A percentile compares a stretch with the other conserved stretches of the same genome.
Evolutionary conservation across 805 yeast genomes (phyloP).

Genomic region (Saccharomycopsis oosterbeekiorum): DNA sequence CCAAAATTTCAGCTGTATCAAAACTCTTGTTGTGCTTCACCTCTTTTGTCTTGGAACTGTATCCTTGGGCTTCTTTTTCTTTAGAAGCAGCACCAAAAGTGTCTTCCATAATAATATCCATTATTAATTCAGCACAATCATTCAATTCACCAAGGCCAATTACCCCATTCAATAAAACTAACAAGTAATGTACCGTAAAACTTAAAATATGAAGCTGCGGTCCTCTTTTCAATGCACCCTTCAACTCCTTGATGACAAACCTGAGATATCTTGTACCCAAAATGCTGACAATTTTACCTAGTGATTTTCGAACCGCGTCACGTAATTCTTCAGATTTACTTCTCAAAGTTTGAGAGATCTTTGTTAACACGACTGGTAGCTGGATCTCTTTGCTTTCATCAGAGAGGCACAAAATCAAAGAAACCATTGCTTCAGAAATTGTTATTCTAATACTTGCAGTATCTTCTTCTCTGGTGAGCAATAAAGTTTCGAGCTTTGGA

Average conservation of each 20-base stretch:
- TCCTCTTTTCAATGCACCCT: constrained; percentile 72
- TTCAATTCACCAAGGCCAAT: constrained; percentile 68
- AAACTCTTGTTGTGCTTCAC: constrained; percentile 81
- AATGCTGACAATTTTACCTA: constrained; percentile 51
- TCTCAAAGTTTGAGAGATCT: constrained; percentile 80
- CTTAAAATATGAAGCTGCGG: constrained; percentile 91
- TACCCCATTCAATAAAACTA: constrained; percentile 39
- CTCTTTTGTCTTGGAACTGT: constrained; percentile 77
- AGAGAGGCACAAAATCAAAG: constrained; percentile 53
- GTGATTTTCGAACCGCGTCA: constrained; percentile 70
- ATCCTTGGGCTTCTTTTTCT: constrained; percentile 92
- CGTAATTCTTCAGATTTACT: constrained; percentile 80
- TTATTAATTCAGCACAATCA: constrained; percentile 47
- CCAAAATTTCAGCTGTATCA: constrained; percentile 75
- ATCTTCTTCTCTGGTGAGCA: constrained; percentile 65
- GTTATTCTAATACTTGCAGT: constrained; percentile 69
- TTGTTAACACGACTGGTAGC: constrained; percentile 76
- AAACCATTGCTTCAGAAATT: constrained; percentile 68
- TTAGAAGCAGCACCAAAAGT: constrained; percentile 85
- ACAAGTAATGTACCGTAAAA: constrained; percentile 68
- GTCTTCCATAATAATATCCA: constrained; percentile 80
- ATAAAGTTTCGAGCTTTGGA: constrained; percentile 49
- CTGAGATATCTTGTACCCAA: constrained; percentile 68
- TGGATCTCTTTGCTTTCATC: constrained; percentile 43
- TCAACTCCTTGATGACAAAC: constrained; percentile 70